Evolutionary conservation across 2,329 filamentous ascomycete species (phyloP).

Genomic region (Fusarium oligoseptatum): DNA sequence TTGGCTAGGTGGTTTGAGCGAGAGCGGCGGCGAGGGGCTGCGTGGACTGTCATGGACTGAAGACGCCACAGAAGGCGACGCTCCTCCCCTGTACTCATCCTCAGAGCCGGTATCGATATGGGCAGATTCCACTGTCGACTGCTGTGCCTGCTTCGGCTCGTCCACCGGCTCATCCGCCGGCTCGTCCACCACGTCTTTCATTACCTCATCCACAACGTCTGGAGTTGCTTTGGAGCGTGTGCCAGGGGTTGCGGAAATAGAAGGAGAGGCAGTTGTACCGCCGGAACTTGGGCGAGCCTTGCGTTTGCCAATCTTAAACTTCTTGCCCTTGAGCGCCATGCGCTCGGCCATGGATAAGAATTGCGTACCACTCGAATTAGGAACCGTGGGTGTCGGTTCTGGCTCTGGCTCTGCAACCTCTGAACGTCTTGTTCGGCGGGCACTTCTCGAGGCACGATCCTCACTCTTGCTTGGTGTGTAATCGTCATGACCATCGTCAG

Average conservation of each 20-base stretch:
- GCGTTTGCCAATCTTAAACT: slow-evolving; percentile 63
- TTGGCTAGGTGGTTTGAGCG: slow-evolving; percentile 11
- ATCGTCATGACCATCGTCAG: slow-evolving; percentile 1
- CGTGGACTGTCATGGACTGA: slow-evolving; percentile 26
- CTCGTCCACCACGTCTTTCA: neutral
- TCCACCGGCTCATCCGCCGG: neutral
- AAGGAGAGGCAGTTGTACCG: slow-evolving; percentile 12
- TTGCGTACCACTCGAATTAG: slow-evolving; percentile 40
- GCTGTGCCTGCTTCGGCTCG: neutral
- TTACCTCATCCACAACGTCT: neutral
- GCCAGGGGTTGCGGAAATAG: slow-evolving; percentile 6
- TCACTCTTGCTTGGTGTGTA: slow-evolving; percentile 4
- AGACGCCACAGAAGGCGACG: slow-evolving; percentile 13
- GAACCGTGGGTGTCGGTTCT: slow-evolving; percentile 7
- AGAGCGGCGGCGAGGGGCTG: slow-evolving; percentile 27
- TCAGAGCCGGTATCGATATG: neutral
- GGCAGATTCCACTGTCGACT: neutral
- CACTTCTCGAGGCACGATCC: slow-evolving; percentile 29
- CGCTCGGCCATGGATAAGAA: slow-evolving; percentile 70
- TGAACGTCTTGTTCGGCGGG: slow-evolving; percentile 43
- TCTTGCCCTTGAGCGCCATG: slow-evolving; percentile 67
- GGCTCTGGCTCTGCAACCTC: slow-evolving; percentile 21
- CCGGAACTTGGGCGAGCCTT: slow-evolving; percentile 37
- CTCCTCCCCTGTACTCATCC: neutral
- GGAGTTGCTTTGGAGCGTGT: neutral